Evolutionary conservation across 2,329 filamentous ascomycete species (phyloP).

Genomic region (Didymella segeticola): DNA sequence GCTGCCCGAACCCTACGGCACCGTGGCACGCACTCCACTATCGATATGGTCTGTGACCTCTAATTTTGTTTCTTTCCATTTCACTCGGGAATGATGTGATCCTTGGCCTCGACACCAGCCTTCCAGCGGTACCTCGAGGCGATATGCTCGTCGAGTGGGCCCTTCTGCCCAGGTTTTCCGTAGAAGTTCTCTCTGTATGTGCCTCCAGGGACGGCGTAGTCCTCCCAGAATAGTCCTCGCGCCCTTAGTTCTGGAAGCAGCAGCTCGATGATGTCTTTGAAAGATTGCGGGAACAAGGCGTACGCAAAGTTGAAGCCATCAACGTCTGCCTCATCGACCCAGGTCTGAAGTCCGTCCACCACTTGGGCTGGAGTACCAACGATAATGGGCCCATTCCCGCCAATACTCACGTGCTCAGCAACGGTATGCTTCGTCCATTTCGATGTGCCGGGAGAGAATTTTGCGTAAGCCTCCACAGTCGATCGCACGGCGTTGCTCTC

Average conservation of each 20-base stretch:
- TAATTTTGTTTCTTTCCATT: background rate
- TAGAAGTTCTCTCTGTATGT: constrained; percentile 69
- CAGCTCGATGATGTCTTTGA: constrained; percentile 71
- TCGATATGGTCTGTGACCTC: background rate
- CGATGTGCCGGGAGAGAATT: constrained; percentile 63
- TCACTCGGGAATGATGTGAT: constrained; percentile 36
- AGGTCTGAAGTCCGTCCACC: constrained; percentile 71
- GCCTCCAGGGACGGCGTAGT: constrained; percentile 62
- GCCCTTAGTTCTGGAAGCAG: constrained; percentile 68
- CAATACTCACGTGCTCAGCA: constrained; percentile 71
- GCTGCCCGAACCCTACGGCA: too few relatives aligned
- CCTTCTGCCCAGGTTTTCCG: constrained; percentile 56
- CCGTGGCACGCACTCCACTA: background rate
- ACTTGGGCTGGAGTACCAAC: constrained; percentile 71
- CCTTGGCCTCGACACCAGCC: constrained; percentile 41
- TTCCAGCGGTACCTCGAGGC: constrained; percentile 57
- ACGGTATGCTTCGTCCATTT: constrained; percentile 78
- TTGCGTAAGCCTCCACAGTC: constrained; percentile 63
- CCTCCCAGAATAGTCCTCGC: constrained; percentile 64
- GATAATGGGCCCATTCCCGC: constrained; percentile 69
- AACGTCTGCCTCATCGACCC: constrained; percentile 72
- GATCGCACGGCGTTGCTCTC: constrained; percentile 67
- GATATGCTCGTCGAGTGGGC: constrained; percentile 60
- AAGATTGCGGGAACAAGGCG: constrained; percentile 70
- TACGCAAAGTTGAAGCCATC: constrained; percentile 80